Base-by-base conservation (phyloP, 768 basidiomycete genomes). In the Pleurotus salmoneostramineus region DNA sequence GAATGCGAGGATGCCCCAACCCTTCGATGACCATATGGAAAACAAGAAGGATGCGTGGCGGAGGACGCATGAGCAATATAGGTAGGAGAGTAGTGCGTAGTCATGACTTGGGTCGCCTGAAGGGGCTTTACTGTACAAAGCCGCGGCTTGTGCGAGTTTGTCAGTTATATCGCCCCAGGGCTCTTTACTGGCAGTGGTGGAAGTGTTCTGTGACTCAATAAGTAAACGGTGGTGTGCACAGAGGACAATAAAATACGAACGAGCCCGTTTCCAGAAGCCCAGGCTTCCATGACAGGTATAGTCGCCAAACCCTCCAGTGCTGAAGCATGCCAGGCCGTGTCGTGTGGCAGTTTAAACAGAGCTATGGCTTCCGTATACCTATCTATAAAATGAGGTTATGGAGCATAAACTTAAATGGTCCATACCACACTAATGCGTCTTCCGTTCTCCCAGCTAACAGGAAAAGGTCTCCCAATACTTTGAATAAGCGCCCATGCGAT, bases 351-450 rank as follows among this genome's bases (percentile, higher is more conserved):
- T 69, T 88, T 91, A 64, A 93, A 85, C n/a, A 91, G 68, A 34
- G 80, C 80, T 14, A 93, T 72, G 10, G 94, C 89, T 74, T 98
- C 95, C 54, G 84, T 82, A 71, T 94, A 98, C 85, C 91, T 93
- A 65, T 34, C 59, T 56, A 63, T 21, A 64, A 17, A 14, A 58
- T 52, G 27, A 32, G 11, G 43, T 48, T 46, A 47, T 12, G 15
- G n/a, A 14, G 44, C 6, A 27, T 7, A 12, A 12, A 40, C 7
- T 17, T 50, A 32, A 17, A 5, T 15, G 58, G 11, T 37, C 69
- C 76, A 52, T 72, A 95, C 92, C 93, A 93, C 52, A 89, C 78
- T 42, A 78, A 73, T 1, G 96, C 89, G 65, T 98, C 95, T 50
- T 85, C 83, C 37, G 84, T 82, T 61, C 92, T 79, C n/a, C 97